Evolutionary conservation across 202 grass and related monocot genomes (phyloP), one percentile per base, ranked within the genome.

Genomic region (Panicum virgatum): DNA sequence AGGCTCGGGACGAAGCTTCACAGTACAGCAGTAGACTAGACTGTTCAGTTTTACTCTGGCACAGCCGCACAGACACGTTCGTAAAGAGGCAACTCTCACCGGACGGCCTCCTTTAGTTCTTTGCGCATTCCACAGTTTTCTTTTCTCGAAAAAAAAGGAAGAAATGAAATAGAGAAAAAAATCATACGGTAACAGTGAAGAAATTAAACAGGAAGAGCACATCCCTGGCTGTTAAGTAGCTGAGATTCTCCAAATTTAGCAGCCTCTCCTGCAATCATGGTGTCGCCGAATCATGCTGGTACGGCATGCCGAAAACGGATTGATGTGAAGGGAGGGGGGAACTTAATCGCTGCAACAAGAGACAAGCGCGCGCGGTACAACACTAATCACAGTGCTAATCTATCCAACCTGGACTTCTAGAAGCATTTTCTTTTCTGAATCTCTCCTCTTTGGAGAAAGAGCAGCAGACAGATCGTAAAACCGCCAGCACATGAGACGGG

Each of bases 171-270:
- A 18, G 9, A 71, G 12, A 32, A n/a, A 59, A 66, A 56, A 38
- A 19, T 16, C 5, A 5, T 18, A 20, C 2, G 3, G 80, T 72
- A 25, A 9, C 26, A 30, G 26, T 6, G 22, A 59, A 16, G 42
- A 62, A 48, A 69, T 46, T 9, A 45, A 25, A 29, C 7, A 63
- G 62, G 20, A 30, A 19, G 26, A 39, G 8, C 11, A 56, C 44
- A 48, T 32, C 20, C 22, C 52, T 11, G 12, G 1, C 13, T 43
- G 0, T 56, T n/a, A 8, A 9, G 7, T 53, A 47, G n/a, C 36
- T 29, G 72, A 39, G 47, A 89, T 85, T 66, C 82, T 89, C 70
- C 82, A 52, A 66, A 52, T 72, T 60, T 61, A 42, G 26, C 66
- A 34, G 26, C 25, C 34, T 53, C 34, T 9, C 12, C 18, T 53